Base-by-base conservation (phyloP, 176 grass and related monocot genomes). In the Metroxylon sagu region DNA sequence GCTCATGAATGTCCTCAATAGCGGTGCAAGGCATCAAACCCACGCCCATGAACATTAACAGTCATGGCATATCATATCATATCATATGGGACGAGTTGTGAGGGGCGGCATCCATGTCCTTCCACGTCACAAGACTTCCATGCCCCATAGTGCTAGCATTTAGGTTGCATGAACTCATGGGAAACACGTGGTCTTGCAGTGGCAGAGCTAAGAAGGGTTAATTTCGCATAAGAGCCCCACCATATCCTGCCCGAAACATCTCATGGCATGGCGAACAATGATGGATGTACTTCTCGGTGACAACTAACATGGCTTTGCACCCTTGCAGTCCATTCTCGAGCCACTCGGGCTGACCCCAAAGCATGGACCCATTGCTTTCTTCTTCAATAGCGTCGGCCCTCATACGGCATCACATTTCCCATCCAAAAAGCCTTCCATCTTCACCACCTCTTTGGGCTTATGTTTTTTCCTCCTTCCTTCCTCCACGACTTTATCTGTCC, bases 181-280 rank as follows among this genome's bases (percentile, higher is more conserved):
- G 48, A 48, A 14, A 10, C 62, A 52, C 39, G 51, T 65, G 62
- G 62, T 18, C 23, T 25, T 65, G 62, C 62, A 65, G 62, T n/a
- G 25, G 16, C 26, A 49, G 15, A 50, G 18, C 62, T 26, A n/a
- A 5, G 1, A 25, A 23, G 62, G 48, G 43, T 43, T 43, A 43
- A 43, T 12, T 43, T 43, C 7, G 0, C 10, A 43, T 18, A 27
- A 49, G 48, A 49, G 23, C 48, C 60, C 8, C 10, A 14, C 26
- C 30, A 18, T 14, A 30, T 18, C 59, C 59, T 39, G 14, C n/a
- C 35, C n/a, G 10, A 49, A 48, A n/a, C 35, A 21, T 21, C 18
- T 49, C 48, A 65, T 65, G 62, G 62, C 31, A 27, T 65, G 61
- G 62, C 8, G 48, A 52, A 48, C 48, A 26, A 52, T 49, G 48